phyloP scores from a whole-genome alignment of 2,329 filamentous ascomycete genomes.

The Akanthomyces lecanii region DNA sequence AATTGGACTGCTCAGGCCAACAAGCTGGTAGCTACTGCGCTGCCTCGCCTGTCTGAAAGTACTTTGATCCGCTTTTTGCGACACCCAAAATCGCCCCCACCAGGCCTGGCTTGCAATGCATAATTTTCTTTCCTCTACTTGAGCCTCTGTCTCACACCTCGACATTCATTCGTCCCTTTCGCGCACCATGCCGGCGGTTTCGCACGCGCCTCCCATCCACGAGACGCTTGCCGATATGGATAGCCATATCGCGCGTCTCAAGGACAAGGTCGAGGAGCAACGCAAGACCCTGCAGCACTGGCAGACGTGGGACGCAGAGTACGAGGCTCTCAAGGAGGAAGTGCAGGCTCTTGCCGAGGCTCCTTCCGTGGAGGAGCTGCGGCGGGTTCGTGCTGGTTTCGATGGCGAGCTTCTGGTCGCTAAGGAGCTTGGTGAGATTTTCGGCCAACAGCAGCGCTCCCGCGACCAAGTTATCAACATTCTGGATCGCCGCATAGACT shows the following conservation, averaged over 20 bases:
- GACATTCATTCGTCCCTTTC: background rate
- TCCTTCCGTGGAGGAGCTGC: slow-evolving; percentile 46
- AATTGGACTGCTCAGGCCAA: background rate
- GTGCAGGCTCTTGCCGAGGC: slow-evolving; percentile 54
- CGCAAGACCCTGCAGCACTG: slow-evolving; percentile 77
- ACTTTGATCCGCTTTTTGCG: slow-evolving; percentile 9
- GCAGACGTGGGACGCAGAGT: slow-evolving; percentile 88
- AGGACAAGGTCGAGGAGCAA: slow-evolving; percentile 67
- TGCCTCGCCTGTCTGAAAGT: background rate
- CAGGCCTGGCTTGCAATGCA: background rate
- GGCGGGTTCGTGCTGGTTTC: slow-evolving; percentile 54
- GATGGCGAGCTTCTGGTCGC: slow-evolving; percentile 59
- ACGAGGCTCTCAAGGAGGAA: slow-evolving; percentile 83
- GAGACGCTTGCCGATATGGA: slow-evolving; percentile 66
- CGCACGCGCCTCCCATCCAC: slow-evolving; percentile 23
- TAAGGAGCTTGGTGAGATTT: slow-evolving; percentile 50
- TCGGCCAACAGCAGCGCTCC: slow-evolving; percentile 30
- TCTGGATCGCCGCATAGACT: slow-evolving; percentile 72
- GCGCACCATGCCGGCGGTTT: slow-evolving; percentile 8
- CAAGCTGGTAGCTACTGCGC: background rate
- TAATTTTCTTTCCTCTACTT: slow-evolving; percentile 4
- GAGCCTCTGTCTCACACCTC: too few relatives aligned
- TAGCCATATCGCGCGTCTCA: slow-evolving; percentile 68
- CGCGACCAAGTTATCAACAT: slow-evolving; percentile 54
- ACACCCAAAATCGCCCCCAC: background rate